Evolutionary conservation across 176 grass and related monocot genomes (phyloP).

Genomic region (Tillandsia leiboldiana): DNA sequence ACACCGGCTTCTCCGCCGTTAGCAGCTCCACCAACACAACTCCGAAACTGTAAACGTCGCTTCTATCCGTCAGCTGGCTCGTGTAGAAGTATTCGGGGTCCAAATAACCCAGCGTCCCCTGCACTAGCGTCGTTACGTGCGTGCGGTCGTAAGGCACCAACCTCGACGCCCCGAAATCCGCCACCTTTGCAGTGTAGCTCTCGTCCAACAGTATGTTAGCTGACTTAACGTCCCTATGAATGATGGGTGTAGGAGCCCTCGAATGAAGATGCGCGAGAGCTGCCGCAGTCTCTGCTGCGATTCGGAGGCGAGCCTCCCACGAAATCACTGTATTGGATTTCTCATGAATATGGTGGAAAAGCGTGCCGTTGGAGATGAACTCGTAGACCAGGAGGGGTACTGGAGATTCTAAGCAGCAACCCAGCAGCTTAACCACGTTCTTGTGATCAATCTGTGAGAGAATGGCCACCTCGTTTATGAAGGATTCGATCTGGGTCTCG

Average conservation of each 20-base stretch:
- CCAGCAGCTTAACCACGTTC: slow-evolving; percentile 50
- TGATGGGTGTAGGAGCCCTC: slow-evolving; percentile 26
- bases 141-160: slow-evolving; percentile 36
- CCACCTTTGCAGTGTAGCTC: slow-evolving; percentile 44
- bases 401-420: slow-evolving; percentile 50
- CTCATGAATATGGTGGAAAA: slow-evolving; percentile 41
- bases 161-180: slow-evolving; percentile 57
- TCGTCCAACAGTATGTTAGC: slow-evolving; percentile 44
- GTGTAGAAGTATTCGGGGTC: slow-evolving; percentile 60
- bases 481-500: slow-evolving; percentile 48
- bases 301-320: slow-evolving; percentile 42
- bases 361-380: slow-evolving; percentile 45
- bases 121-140: slow-evolving; percentile 51
- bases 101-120: slow-evolving; percentile 54
- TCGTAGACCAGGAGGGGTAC: slow-evolving; percentile 62
- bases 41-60: slow-evolving; percentile 63
- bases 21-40: slow-evolving; percentile 43
- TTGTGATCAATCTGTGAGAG: slow-evolving; percentile 44
- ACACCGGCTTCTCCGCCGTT: slow-evolving; percentile 19
- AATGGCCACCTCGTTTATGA: slow-evolving; percentile 49
- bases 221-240: slow-evolving; percentile 59
- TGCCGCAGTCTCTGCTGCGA: slow-evolving; percentile 44
- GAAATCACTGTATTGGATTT: slow-evolving; percentile 11
- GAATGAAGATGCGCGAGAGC: slow-evolving; percentile 45
- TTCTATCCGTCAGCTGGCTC: slow-evolving; percentile 49